These are phyloP conservation scores for Pezicula carpinea DNA, from an alignment of 2,329 filamentous ascomycete genomes.

Conservation along the genomic window DNA sequence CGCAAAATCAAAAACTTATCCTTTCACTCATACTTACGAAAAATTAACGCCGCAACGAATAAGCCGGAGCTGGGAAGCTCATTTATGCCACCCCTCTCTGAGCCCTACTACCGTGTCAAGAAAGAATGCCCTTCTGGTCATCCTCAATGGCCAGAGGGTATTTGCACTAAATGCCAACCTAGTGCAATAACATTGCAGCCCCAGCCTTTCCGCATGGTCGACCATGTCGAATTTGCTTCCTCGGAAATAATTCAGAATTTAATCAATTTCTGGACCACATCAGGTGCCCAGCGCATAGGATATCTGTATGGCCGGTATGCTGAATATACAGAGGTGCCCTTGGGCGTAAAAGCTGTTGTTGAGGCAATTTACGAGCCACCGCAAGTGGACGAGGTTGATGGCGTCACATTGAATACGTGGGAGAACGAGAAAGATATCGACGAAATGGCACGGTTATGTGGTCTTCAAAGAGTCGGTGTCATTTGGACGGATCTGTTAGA, in stretches of 20 bases:
- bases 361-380: constrained; percentile 97
- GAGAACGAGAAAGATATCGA: constrained; percentile 79
- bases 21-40: constrained; percentile 90
- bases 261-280: constrained; percentile 86
- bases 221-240: constrained; percentile 93
- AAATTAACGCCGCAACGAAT: constrained; percentile 94
- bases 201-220: constrained; percentile 92
- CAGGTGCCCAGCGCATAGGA: constrained; percentile 78
- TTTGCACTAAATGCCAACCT: constrained; percentile 97
- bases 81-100: constrained; percentile 90
- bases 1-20: constrained; percentile 99
- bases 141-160: constrained; percentile 89
- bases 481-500: constrained; percentile 93
- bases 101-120: constrained; percentile 88
- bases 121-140: constrained; percentile 90
- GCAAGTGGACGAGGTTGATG: constrained; percentile 83
- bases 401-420: constrained; percentile 81
- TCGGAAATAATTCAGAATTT: constrained; percentile 82
- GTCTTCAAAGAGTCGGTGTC: constrained; percentile 82
- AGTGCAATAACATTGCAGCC: constrained; percentile 94
- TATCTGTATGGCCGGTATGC: constrained; percentile 88
- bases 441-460: constrained; percentile 74
- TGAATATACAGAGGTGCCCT: constrained; percentile 86
- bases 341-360: constrained; percentile 92
- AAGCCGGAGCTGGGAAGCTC: constrained; percentile 91